These are phyloP conservation scores for Epicoccum nigrum DNA, from an alignment of 2,329 filamentous ascomycete species.

Conservation along the genomic window DNA sequence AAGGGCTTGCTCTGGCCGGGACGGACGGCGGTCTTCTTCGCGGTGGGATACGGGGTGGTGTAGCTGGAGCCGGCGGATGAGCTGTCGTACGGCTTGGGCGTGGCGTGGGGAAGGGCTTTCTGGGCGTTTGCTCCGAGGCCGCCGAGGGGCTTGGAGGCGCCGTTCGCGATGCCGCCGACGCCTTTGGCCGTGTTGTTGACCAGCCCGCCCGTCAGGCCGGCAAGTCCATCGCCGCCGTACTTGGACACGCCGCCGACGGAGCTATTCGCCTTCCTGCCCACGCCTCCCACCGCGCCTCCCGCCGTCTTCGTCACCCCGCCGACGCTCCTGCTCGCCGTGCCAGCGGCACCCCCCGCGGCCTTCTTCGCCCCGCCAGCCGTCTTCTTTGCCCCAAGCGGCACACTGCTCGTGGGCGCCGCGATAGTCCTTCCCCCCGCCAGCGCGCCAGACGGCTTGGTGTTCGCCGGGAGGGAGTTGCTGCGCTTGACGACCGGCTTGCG, in stretches of 20 bases:
- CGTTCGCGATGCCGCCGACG: conserved; percentile 10
- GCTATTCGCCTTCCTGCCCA: not conserved
- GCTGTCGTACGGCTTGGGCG: conserved; percentile 25
- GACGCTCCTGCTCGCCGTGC: conserved; percentile 16
- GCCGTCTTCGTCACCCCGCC: conserved; percentile 2
- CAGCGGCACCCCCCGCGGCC: conserved; percentile 22
- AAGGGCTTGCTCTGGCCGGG: conserved; percentile 38
- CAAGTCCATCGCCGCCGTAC: too few species aligned
- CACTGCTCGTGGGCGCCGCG: conserved; percentile 18
- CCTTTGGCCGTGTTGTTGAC: conserved; percentile 18
- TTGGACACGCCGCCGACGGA: not conserved
- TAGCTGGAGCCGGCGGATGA: conserved; percentile 16
- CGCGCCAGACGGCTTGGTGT: conserved; percentile 23
- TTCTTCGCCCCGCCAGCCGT: conserved; percentile 30
- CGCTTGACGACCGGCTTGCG: conserved; percentile 40
- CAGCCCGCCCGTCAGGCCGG: not conserved
- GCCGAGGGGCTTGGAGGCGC: conserved; percentile 10
- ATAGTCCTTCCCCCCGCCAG: conserved; percentile 14
- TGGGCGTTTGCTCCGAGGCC: conserved; percentile 9
- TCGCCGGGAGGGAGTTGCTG: conserved; percentile 41
- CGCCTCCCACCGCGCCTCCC: conserved; percentile 10
- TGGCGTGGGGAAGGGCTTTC: conserved; percentile 3
- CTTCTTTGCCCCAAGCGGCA: conserved; percentile 40
- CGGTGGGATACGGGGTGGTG: conserved; percentile 12
- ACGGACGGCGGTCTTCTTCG: conserved; percentile 38